Evolutionary conservation across 2,329 filamentous ascomycete species (phyloP), one percentile per base, ranked within the genome.

Genomic region (Balansia obtecta): DNA sequence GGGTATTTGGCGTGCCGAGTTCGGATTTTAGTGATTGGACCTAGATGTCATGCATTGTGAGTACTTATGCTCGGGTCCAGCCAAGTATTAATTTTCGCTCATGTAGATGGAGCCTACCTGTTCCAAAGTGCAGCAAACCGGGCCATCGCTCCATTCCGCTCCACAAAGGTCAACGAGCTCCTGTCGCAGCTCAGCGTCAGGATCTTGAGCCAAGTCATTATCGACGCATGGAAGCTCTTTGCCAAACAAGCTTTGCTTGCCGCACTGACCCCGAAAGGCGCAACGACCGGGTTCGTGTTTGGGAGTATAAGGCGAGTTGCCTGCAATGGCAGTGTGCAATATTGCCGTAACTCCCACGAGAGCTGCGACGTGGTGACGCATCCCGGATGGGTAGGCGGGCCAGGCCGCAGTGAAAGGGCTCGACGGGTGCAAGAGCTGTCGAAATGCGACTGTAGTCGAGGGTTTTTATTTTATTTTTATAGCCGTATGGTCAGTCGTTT

Each of bases 211-310:
- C 37, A 83, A 72, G 4, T 76, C 89, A 64, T 98, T 98, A 69
- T 98, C 91, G 13, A 90, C 82, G 64, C 93, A 98, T 4, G 93
- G 93, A 53, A 97, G 74, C 58, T 95, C 81, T 52, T 88, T 85
- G 50, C 89, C 88, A 61, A 97, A 97, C 65, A 93, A 85, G 55
- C 85, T 84, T 68, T 91, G 84, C 67, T 89, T 90, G 45, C 93
- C 93, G 64, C 93, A 98, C 55, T 94, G 85, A 8, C 89, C 89
- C 46, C 91, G 81, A 55, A 97, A 88, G 1, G 91, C 88, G 67
- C 91, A 97, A 56, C 91, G 79, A 40, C 91, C 91, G 46, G 83
- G 74, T 68, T 96, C 90, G 60, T 96, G 91, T 56, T 82, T 86
- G 1, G 75, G 72, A 0, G 77, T 81, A 51, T 58, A 62, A 18